Evolutionary conservation across 2,329 filamentous ascomycete species (phyloP).

Genomic region (Ophiosphaerella herpotricha): DNA sequence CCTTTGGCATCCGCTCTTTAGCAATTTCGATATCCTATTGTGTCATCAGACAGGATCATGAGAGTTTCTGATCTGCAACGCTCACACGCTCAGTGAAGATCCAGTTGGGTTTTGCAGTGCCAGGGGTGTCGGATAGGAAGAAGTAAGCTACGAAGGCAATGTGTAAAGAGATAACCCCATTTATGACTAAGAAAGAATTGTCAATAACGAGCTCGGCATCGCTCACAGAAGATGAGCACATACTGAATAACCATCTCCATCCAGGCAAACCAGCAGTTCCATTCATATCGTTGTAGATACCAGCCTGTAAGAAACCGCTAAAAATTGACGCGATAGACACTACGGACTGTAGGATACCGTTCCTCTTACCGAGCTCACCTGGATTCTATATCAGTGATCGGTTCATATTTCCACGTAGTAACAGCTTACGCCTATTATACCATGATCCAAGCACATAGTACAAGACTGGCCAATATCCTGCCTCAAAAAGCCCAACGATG

Average conservation of each 20-base stretch:
- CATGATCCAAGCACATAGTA: constrained; percentile 45
- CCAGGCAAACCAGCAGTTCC: constrained; percentile 59
- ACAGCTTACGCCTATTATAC: constrained; percentile 19
- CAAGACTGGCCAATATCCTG: constrained; percentile 20
- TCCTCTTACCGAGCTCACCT: constrained; percentile 20
- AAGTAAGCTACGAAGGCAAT: constrained; percentile 23
- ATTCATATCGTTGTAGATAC: constrained; percentile 60
- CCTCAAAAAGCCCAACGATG: constrained; percentile 16
- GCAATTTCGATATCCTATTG: constrained; percentile 15
- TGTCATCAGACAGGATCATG: neutral
- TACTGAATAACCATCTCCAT: constrained; percentile 33
- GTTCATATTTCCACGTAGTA: too few species aligned
- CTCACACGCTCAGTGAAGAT: constrained; percentile 19
- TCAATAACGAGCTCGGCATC: neutral
- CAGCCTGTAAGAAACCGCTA: constrained; percentile 53
- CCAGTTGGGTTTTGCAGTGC: constrained; percentile 21
- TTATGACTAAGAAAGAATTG: constrained; percentile 11
- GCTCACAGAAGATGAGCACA: neutral
- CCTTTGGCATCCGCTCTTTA: constrained; percentile 9
- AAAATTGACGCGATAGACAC: constrained; percentile 20
- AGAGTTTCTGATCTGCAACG: neutral
- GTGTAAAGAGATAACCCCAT: constrained; percentile 22
- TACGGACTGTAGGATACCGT: constrained; percentile 20
- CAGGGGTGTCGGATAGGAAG: constrained; percentile 20
- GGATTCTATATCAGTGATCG: too few species aligned